Conservation (phyloP, 805 yeast genomes). For the Lachancea quebecensis region DNA sequence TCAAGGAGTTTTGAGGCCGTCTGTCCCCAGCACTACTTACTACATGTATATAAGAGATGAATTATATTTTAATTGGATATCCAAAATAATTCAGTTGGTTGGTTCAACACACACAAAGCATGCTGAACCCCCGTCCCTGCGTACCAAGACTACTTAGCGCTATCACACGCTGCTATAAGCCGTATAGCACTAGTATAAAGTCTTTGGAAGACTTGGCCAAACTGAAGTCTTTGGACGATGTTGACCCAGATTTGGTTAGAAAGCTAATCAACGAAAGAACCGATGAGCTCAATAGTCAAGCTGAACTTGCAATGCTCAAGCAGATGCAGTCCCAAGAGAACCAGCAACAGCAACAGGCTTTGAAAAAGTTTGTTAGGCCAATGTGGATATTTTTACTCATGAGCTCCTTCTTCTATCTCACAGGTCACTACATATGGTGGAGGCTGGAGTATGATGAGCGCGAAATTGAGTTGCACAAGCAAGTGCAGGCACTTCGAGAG, state of each 20-base stretch:
- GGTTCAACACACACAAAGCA: neutral
- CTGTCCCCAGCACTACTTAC: neutral
- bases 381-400: constrained; percentile 27
- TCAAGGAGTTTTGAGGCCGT: neutral
- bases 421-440: constrained; percentile 28
- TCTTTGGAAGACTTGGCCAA: constrained; percentile 29
- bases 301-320: constrained; percentile 25
- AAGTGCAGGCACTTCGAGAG: constrained; percentile 14
- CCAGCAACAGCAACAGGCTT: constrained; percentile 12
- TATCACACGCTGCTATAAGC: neutral
- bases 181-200: constrained; percentile 12
- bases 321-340: constrained; percentile 18
- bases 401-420: constrained; percentile 28
- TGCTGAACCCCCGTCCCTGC: neutral
- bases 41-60: constrained; percentile 1
- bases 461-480: constrained; percentile 17
- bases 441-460: constrained; percentile 22
- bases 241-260: constrained; percentile 29
- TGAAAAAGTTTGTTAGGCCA: constrained; percentile 25
- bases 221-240: constrained; percentile 25
- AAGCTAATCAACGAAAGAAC: constrained; percentile 28
- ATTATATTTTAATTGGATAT: no score
- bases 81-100: neutral
- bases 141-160: neutral
- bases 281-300: constrained; percentile 22